These are phyloP conservation scores for Perkinsus marinus DNA, from an alignment of 169 alveolate species.

Conservation along the genomic window DNA sequence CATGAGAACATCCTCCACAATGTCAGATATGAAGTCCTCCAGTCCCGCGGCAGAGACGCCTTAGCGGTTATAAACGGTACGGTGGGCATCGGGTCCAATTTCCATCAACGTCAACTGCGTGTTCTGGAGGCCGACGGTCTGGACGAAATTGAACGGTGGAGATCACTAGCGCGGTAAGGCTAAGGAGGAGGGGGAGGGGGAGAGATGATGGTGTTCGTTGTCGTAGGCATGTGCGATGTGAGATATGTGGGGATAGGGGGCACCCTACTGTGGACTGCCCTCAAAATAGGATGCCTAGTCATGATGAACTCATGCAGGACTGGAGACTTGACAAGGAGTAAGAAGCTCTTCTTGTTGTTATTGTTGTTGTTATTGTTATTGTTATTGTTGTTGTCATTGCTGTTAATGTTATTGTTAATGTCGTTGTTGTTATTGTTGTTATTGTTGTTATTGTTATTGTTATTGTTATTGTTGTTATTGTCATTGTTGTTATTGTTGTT, in stretches of 20 bases:
- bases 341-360: no score
- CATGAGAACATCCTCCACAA: no score
- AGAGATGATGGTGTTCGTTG: neutral
- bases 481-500: no score
- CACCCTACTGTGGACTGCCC: slow-evolving; percentile 62
- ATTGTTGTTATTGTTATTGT: no score
- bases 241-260: slow-evolving; percentile 66
- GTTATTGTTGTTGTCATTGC: no score
- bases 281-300: neutral
- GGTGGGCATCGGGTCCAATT: neutral
- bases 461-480: no score
- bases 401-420: no score
- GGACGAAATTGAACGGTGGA: neutral
- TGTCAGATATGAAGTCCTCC: neutral
- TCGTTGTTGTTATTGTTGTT: no score
- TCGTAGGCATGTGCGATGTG: slow-evolving; percentile 24
- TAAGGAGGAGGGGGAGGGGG: neutral
- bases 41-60: neutral
- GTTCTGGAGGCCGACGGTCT: neutral
- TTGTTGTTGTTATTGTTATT: no score
- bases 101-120: neutral
- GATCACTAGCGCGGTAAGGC: neutral
- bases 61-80: neutral
- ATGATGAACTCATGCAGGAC: neutral
- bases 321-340: neutral